These are phyloP conservation scores for Solanum sejunctum DNA, from an alignment of 257 asterid species.

Conservation along the genomic window DNA sequence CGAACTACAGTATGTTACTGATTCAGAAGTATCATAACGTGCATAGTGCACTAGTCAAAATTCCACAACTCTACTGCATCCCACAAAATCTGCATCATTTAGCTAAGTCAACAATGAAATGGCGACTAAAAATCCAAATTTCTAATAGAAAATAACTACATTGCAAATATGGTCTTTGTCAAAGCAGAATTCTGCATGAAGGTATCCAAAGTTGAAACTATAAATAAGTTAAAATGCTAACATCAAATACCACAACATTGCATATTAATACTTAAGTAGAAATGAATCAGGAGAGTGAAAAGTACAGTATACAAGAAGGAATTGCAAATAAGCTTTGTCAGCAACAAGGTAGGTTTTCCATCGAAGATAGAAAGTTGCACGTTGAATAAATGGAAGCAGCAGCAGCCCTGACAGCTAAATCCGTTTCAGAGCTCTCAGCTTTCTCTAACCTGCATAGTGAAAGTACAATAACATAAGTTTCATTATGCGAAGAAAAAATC, in stretches of 20 bases:
- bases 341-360: slow-evolving; percentile 36
- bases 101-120: not conserved
- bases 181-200: not conserved
- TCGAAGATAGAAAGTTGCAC: slow-evolving; percentile 62
- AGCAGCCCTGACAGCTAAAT: slow-evolving; percentile 65
- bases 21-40: not conserved
- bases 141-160: not conserved
- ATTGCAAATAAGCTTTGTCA: not conserved
- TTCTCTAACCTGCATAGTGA: slow-evolving; percentile 33
- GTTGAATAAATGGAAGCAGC: slow-evolving; percentile 96
- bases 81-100: not conserved
- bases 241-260: not conserved
- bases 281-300: not conserved
- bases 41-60: not conserved
- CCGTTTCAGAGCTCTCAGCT: slow-evolving; percentile 31
- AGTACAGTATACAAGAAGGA: not conserved
- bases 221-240: not conserved
- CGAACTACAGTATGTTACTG: not conserved
- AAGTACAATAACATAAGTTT: not conserved
- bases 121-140: not conserved
- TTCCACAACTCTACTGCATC: not conserved
- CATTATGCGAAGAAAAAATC: not conserved
- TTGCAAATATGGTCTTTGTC: not conserved
- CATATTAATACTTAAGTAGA: not conserved
- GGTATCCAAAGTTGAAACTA: not conserved